These are phyloP conservation scores for Talaromyces borbonicus DNA, from an alignment of 495 filamentous ascomycete genomes.

Conservation along the genomic window DNA sequence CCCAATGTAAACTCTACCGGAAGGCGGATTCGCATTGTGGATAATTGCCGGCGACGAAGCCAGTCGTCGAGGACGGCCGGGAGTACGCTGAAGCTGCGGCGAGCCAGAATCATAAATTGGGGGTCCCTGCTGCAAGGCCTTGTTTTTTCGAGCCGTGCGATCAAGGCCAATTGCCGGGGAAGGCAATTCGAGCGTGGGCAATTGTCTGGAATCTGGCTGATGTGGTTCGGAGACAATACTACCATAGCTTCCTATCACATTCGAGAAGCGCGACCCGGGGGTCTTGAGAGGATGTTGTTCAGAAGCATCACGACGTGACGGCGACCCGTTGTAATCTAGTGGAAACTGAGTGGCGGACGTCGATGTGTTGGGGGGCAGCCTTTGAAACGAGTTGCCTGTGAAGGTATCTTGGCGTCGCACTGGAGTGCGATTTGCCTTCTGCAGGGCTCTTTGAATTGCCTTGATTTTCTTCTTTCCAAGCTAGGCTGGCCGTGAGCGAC, in stretches of 20 bases:
- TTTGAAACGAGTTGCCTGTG: not conserved
- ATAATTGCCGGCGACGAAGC: not conserved
- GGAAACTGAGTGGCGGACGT: conserved; percentile 5
- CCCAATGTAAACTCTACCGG: not conserved
- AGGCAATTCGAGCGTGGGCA: conserved; percentile 56
- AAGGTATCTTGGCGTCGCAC: conserved; percentile 5
- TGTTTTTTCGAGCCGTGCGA: conserved; percentile 15
- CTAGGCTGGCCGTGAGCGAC: conserved; percentile 19
- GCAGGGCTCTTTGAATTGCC: conserved; percentile 59
- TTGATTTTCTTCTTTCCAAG: conserved; percentile 86
- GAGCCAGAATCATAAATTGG: not conserved
- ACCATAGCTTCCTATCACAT: conserved; percentile 50
- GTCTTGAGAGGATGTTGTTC: conserved; percentile 32
- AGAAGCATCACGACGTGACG: conserved; percentile 10
- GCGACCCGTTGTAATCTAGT: conserved; percentile 8
- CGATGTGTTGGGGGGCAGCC: not conserved
- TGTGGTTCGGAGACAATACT: conserved; percentile 64
- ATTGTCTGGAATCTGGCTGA: conserved; percentile 21
- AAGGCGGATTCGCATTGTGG: not conserved
- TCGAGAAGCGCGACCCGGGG: conserved; percentile 30
- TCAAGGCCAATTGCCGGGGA: conserved; percentile 56
- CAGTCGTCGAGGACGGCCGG: not conserved
- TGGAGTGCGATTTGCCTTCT: conserved; percentile 49
- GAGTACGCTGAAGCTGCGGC: not conserved
- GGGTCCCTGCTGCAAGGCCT: not conserved